Percentiles rank a stretch among this genome's conserved stretches.
phyloP scores from a whole-genome alignment of 2,329 filamentous ascomycete genomes.

The Trichoderma sp. region DNA sequence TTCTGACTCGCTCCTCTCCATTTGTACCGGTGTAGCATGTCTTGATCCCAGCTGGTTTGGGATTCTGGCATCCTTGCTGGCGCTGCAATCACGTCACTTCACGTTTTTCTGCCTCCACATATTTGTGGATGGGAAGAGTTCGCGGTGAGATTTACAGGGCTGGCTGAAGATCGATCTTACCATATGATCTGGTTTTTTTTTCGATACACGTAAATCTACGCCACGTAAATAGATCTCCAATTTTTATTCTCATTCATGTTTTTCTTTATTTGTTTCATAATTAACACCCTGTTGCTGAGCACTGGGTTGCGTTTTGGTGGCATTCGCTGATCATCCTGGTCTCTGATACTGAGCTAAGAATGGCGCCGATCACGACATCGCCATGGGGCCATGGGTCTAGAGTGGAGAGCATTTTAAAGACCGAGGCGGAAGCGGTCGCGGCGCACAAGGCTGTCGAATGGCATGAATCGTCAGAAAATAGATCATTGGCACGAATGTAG shows the following conservation, averaged over 20 bases:
- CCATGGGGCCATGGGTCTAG: conserved; percentile 2
- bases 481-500: not conserved
- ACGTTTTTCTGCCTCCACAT: conserved; percentile 27
- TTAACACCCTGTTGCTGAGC: not conserved
- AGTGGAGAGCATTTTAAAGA: conserved; percentile 14
- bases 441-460: not conserved
- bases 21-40: not conserved
- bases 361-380: conserved; percentile 30
- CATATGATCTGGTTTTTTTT: not conserved
- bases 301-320: not conserved
- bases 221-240: not conserved
- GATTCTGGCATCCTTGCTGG: conserved; percentile 10
- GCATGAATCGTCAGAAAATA: not conserved
- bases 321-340: conserved; percentile 1
- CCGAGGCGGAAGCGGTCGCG: not conserved
- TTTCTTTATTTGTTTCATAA: not conserved
- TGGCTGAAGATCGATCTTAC: not conserved
- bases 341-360: conserved; percentile 25
- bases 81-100: conserved; percentile 26
- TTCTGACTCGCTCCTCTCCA: conserved; percentile 3
- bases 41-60: not conserved
- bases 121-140: conserved; percentile 2
- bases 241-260: not conserved
- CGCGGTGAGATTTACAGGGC: conserved; percentile 6
- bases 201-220: not conserved